Base-by-base conservation (phyloP, 768 basidiomycete genomes). In the Goffeauzyma gilvescens region DNA sequence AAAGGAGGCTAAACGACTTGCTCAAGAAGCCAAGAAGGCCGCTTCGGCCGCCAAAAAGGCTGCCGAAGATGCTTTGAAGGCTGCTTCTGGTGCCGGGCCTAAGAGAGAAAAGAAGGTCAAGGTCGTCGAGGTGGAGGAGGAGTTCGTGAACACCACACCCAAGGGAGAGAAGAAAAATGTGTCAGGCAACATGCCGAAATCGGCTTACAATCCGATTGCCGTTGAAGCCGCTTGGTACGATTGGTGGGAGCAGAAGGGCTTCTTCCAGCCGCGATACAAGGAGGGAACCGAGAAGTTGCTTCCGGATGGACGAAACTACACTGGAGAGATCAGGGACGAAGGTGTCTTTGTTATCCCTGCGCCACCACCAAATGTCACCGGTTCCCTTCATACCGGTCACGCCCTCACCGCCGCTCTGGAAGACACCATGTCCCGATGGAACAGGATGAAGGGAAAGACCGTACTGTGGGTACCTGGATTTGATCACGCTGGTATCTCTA, bases 401-500 rank as follows among this genome's bases (percentile, higher is more conserved):
- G 90, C 78, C 2, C 69, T 98, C 41, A 90, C 89, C 1, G 73
- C 79, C 6, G 81, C 87, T 4, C 79, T 98, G 46, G 86, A 96
- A 57, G 93, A 98, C 59, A 66, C 75, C 1, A 65, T 98, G 49
- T 69, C 87, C 37, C 75, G 93, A 58, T 98, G 90, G 89, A 79
- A 87, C 62, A 84, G 90, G 25, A 98, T 96, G 93, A 67, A 80
- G 30, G 90, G 90, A 1, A 82, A 78, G 65, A 84, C 83, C 8
- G 79, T 81, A 0, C 69, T 96, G 0, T 96, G 80, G 57, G 74
- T 78, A 2, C 93, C 93, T 0, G 93, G 93, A 13, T 98, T 89
- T 57, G 93, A 98, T 64, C 93, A 98, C 55, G 93, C 93, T 0
- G 89, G 90, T 44, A 96, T 98, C 48, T 89, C 89, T 0, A 96